Percentiles rank a stretch among this genome's conserved stretches.
phyloP scores from a whole-genome alignment of 495 filamentous ascomycete genomes.

The Choiromyces venosus region DNA sequence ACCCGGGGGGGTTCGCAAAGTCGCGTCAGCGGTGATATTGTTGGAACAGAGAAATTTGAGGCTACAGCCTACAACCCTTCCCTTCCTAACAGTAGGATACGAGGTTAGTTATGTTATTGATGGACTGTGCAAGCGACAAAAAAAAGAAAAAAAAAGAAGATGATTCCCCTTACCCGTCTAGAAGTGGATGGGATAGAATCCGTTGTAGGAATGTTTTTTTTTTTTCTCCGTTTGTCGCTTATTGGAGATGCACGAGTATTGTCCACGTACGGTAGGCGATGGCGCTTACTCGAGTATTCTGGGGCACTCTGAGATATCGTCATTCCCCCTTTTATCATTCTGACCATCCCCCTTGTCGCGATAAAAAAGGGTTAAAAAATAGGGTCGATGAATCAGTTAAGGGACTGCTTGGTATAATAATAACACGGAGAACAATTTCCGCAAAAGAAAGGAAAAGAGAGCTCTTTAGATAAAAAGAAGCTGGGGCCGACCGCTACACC shows the following conservation, averaged over 20 bases:
- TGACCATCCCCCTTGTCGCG: not conserved
- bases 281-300: constrained; percentile 5
- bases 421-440: not conserved
- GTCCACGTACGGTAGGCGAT: not conserved
- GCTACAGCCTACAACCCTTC: not conserved
- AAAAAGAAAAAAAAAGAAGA: not conserved
- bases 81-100: not conserved
- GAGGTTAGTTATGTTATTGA: not conserved
- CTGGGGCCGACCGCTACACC: not conserved
- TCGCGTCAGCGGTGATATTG: not conserved
- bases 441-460: not conserved
- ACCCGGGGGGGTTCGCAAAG: not conserved
- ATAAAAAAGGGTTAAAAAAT: not conserved
- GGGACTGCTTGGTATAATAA: not conserved
- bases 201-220: not conserved
- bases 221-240: not conserved
- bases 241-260: not conserved
- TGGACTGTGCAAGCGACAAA: not conserved
- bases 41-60: not conserved
- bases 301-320: constrained; percentile 2
- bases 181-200: not conserved
- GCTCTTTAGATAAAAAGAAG: constrained; percentile 1
- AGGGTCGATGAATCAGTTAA: not conserved
- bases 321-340: constrained; percentile 2
- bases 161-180: not conserved